Evolutionary conservation across 768 basidiomycete genomes (phyloP).

Genomic region (Cantharellus anzutake): DNA sequence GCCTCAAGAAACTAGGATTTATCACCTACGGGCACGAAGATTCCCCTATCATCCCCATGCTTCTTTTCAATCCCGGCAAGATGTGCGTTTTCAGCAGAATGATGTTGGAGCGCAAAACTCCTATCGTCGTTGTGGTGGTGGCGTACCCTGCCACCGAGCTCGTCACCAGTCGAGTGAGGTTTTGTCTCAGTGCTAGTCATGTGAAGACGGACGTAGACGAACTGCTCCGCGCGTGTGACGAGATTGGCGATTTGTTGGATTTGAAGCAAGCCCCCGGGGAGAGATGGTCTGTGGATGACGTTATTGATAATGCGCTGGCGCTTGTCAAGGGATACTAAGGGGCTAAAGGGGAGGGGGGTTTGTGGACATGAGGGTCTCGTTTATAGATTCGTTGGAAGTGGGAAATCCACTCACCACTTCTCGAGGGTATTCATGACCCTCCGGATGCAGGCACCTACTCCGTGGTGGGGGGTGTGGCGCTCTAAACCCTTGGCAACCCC

Average conservation of each 20-base stretch:
- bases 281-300: slow-evolving; percentile 63
- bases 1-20: slow-evolving; percentile 81
- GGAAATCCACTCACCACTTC: too few species aligned
- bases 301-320: slow-evolving; percentile 17
- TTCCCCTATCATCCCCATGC: slow-evolving; percentile 82
- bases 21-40: slow-evolving; percentile 86
- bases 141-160: slow-evolving; percentile 83
- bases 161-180: slow-evolving; percentile 72
- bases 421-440: too few species aligned
- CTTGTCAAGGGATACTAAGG: neutral
- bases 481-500: too few species aligned
- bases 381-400: too few species aligned
- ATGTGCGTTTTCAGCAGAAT: slow-evolving; percentile 80
- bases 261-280: slow-evolving; percentile 61
- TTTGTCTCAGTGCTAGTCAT: slow-evolving; percentile 88
- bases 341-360: too few species aligned
- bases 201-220: slow-evolving; percentile 93
- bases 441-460: too few species aligned
- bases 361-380: too few species aligned
- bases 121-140: slow-evolving; percentile 79
- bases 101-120: slow-evolving; percentile 65
- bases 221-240: slow-evolving; percentile 72
- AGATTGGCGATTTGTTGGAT: slow-evolving; percentile 77
- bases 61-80: slow-evolving; percentile 87
- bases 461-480: too few species aligned